A percentile compares a stretch with the other conserved stretches of the same genome.
phyloP scores from a whole-genome alignment of 2,329 filamentous ascomycete genomes.

The Macrophomina tecta region DNA sequence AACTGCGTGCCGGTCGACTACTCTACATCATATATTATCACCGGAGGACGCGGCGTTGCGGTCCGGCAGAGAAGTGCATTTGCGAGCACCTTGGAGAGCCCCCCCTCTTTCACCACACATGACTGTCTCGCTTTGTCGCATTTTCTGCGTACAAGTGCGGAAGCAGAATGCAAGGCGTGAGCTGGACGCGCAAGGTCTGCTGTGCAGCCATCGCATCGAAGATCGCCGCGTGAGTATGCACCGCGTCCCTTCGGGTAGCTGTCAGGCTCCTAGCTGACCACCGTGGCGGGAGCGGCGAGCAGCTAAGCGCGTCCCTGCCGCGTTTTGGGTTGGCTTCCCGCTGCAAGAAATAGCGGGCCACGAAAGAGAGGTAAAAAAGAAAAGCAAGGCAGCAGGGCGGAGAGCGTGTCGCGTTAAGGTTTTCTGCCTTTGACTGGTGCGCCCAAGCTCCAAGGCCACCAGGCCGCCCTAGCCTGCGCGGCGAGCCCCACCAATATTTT shows the following conservation, averaged over 20 bases:
- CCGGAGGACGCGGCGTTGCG: too few relatives aligned
- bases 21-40: too few relatives aligned
- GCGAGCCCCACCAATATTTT: slow-evolving; percentile 35
- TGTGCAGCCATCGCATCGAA: slow-evolving; percentile 21
- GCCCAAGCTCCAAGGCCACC: slow-evolving; percentile 4
- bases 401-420: slow-evolving; percentile 13
- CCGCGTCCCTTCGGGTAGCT: slow-evolving; percentile 12
- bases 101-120: not conserved
- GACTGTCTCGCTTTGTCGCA: not conserved
- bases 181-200: slow-evolving; percentile 16
- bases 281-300: slow-evolving; percentile 1
- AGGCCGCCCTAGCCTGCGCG: slow-evolving; percentile 18
- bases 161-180: slow-evolving; percentile 10
- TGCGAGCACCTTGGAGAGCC: not conserved
- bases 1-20: too few relatives aligned
- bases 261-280: slow-evolving; percentile 15
- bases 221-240: slow-evolving; percentile 17
- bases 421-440: slow-evolving; percentile 14
- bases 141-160: not conserved
- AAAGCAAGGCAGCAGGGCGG: not conserved
- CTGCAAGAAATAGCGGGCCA: slow-evolving; percentile 13
- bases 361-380: not conserved
- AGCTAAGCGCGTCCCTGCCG: slow-evolving; percentile 13
- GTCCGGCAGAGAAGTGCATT: too few relatives aligned
- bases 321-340: slow-evolving; percentile 3